These are phyloP conservation scores for Herpetomonas muscarum DNA, from an alignment of 208 protist genomes.

Conservation along the genomic window DNA sequence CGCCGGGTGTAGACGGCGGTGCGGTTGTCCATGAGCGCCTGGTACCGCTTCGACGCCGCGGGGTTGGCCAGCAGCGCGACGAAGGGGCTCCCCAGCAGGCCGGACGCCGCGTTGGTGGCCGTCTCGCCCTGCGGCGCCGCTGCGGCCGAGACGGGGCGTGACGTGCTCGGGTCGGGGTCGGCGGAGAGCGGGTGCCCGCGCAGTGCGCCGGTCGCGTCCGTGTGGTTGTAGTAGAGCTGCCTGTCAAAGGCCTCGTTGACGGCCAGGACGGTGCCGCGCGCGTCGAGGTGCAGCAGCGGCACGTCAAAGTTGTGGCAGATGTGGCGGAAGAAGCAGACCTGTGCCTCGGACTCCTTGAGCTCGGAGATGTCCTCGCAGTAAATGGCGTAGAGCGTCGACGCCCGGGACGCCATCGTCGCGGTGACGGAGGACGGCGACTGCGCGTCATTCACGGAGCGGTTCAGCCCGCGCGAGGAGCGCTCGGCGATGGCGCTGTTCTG, in stretches of 20 bases:
- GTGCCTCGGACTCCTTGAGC: not conserved
- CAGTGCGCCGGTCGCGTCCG: not conserved
- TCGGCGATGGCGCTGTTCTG: too few species aligned
- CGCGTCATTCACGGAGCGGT: too few species aligned
- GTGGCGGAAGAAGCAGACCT: conserved; percentile 4
- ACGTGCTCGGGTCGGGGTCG: not conserved
- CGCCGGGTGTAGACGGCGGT: not conserved
- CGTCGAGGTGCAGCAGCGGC: conserved; percentile 11
- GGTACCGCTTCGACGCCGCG: not conserved
- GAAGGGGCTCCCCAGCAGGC: not conserved
- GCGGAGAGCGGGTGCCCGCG: too few species aligned
- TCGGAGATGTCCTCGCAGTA: conserved; percentile 15
- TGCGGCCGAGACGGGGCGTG: not conserved
- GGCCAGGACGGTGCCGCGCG: conserved; percentile 4
- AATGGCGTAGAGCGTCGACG: conserved; percentile 8
- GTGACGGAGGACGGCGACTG: not conserved
- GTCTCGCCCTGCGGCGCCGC: not conserved
- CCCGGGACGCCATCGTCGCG: not conserved
- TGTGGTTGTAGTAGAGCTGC: not conserved
- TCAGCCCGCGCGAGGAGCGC: too few species aligned
- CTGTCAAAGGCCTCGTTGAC: conserved; percentile 4
- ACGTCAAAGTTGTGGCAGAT: conserved; percentile 3
- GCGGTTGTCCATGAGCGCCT: not conserved
- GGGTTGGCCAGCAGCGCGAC: not conserved
- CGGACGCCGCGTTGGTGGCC: not conserved